Conservation (phyloP, 129 eudicot species). For the Artemisia argyi region DNA sequence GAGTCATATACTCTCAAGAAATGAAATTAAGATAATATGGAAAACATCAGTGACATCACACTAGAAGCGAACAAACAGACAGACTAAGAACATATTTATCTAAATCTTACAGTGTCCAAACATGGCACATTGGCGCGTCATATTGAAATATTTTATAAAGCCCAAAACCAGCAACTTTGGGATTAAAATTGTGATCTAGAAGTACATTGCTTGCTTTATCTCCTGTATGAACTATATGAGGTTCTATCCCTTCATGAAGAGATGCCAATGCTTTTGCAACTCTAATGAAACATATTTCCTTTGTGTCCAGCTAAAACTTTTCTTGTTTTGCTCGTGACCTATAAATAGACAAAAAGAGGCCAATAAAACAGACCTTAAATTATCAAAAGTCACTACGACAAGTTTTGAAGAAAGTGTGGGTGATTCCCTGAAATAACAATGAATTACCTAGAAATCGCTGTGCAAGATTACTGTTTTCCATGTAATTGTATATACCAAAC, state of each 20-base stretch:
- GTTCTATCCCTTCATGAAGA: slow-evolving; percentile 76
- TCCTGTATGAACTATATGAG: slow-evolving; percentile 79
- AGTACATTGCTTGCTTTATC: slow-evolving; percentile 83
- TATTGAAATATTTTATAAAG: slow-evolving; percentile 62
- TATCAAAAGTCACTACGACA: neutral
- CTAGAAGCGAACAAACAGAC: neutral
- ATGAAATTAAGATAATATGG: neutral
- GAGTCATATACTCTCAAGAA: slow-evolving; percentile 78
- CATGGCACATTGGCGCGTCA: slow-evolving; percentile 64
- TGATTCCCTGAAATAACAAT: neutral
- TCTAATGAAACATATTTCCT: slow-evolving; percentile 56
- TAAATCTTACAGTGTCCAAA: slow-evolving; percentile 73
- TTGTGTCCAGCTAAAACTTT: slow-evolving; percentile 51
- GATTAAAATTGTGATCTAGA: slow-evolving; percentile 62
- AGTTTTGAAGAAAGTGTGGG: too few species aligned
- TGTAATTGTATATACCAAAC: slow-evolving; percentile 71
- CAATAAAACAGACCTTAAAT: neutral
- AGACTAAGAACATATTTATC: neutral
- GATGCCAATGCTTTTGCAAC: slow-evolving; percentile 71
- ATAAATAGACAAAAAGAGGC: neutral
- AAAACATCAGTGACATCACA: slow-evolving; percentile 4
- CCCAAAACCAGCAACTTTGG: slow-evolving; percentile 87
- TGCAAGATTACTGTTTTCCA: slow-evolving; percentile 75
- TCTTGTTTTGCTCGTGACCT: slow-evolving; percentile 62
- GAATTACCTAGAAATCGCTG: slow-evolving; percentile 61